phyloP scores from a whole-genome alignment of 2,329 filamentous ascomycete genomes.

The Passalora sequoiae region DNA sequence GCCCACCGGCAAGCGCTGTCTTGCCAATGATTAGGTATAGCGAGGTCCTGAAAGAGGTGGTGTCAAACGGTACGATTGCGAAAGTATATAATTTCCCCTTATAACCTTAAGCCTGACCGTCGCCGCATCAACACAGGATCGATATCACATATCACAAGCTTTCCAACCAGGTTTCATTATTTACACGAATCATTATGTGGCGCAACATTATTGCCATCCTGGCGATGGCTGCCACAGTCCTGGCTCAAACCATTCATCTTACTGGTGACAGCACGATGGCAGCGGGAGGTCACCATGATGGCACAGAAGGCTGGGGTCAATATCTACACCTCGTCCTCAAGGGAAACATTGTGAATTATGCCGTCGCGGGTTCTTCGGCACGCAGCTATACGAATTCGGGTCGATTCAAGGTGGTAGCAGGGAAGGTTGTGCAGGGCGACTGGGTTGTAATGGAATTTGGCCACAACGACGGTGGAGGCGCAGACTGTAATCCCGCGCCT shows the following conservation, averaged over 20 bases:
- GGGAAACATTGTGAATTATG: conserved; percentile 55
- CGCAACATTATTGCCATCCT: neutral
- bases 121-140: no score
- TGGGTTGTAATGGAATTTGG: conserved; percentile 68
- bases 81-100: no score
- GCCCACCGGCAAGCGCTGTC: no score
- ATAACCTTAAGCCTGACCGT: no score
- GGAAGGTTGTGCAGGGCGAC: conserved; percentile 52
- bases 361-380: conserved; percentile 61
- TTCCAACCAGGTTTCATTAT: neutral
- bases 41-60: no score
- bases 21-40: no score
- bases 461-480: conserved; percentile 64
- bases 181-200: neutral
- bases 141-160: no score
- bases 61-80: no score
- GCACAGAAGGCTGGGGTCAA: conserved; percentile 55
- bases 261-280: conserved; percentile 62
- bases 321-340: conserved; percentile 52
- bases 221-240: neutral
- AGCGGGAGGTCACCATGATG: conserved; percentile 40
- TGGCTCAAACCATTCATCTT: conserved; percentile 46
- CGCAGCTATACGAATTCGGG: conserved; percentile 63
- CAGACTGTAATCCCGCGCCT: conserved; percentile 51
- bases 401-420: conserved; percentile 55